Conservation (phyloP, 352 stramenopile genomes). For the Phytophthora pseudosyringae region DNA sequence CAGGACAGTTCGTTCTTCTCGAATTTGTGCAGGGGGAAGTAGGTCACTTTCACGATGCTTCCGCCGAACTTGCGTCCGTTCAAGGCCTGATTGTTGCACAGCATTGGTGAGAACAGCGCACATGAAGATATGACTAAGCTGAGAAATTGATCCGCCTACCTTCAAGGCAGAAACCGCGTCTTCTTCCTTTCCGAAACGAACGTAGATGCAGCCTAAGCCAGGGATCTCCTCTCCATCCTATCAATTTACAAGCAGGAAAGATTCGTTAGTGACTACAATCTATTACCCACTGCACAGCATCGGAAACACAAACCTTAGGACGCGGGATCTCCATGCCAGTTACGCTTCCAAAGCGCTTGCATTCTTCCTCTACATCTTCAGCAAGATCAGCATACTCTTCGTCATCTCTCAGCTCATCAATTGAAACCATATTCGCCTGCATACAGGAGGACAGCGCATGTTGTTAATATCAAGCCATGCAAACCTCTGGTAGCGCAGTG, state of each 20-base stretch:
- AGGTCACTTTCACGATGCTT: slow-evolving; percentile 85
- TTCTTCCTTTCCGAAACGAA: slow-evolving; percentile 68
- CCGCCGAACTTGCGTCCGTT: slow-evolving; percentile 88
- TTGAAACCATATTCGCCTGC: slow-evolving; percentile 86
- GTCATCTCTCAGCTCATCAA: slow-evolving; percentile 87
- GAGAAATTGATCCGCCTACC: slow-evolving; percentile 38
- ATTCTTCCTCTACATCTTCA: slow-evolving; percentile 91
- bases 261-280: neutral
- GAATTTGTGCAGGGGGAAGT: slow-evolving; percentile 79
- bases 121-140: neutral
- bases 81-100: slow-evolving; percentile 53
- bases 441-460: neutral
- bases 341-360: slow-evolving; percentile 85
- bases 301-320: slow-evolving; percentile 62
- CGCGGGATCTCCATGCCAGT: slow-evolving; percentile 79
- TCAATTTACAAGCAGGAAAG: slow-evolving; percentile 4
- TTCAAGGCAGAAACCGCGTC: slow-evolving; percentile 74
- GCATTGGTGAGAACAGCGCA: slow-evolving; percentile 8
- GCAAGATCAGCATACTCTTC: slow-evolving; percentile 88
- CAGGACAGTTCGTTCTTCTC: slow-evolving; percentile 68
- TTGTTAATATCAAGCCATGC: slow-evolving; percentile 4
- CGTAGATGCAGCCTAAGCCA: slow-evolving; percentile 83
- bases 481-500: neutral
- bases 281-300: neutral
- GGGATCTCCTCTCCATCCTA: slow-evolving; percentile 66